phyloP scores from a whole-genome alignment of 179 eudicot genomes.

The Beta macrorhiza region DNA sequence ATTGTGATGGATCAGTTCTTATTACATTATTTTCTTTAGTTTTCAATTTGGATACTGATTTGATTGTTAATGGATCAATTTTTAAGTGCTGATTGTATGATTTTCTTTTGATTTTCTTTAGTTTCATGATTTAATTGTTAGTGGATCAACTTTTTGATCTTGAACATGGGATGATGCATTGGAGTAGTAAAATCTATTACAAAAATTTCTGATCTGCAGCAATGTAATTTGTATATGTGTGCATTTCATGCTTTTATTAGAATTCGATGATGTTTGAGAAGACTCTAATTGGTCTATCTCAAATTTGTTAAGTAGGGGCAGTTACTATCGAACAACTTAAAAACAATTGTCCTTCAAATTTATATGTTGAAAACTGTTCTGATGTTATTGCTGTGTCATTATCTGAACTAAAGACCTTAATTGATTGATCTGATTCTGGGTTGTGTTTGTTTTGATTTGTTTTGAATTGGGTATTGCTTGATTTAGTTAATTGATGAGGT shows the following conservation, averaged over 20 bases:
- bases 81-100: too few relatives aligned
- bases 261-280: neutral
- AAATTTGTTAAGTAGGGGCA: neutral
- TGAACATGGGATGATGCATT: conserved; percentile 14
- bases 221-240: neutral
- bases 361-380: neutral
- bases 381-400: neutral
- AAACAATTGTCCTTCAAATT: neutral
- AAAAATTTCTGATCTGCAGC: neutral
- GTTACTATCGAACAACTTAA: conserved; percentile 6
- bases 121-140: neutral
- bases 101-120: neutral
- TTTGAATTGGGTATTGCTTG: neutral
- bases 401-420: neutral
- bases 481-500: too few relatives aligned
- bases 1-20: neutral
- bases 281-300: neutral
- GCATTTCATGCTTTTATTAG: neutral
- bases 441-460: conserved; percentile 18
- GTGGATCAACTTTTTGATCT: conserved; percentile 10
- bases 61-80: neutral
- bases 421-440: conserved; percentile 24
- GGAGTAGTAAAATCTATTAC: neutral
- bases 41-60: neutral
- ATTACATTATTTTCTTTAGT: neutral